Percentiles rank a stretch among this genome's conserved stretches.
These are phyloP conservation scores for Leishmania amazonensis DNA, from an alignment of 208 protist species.

Conservation along the genomic window DNA sequence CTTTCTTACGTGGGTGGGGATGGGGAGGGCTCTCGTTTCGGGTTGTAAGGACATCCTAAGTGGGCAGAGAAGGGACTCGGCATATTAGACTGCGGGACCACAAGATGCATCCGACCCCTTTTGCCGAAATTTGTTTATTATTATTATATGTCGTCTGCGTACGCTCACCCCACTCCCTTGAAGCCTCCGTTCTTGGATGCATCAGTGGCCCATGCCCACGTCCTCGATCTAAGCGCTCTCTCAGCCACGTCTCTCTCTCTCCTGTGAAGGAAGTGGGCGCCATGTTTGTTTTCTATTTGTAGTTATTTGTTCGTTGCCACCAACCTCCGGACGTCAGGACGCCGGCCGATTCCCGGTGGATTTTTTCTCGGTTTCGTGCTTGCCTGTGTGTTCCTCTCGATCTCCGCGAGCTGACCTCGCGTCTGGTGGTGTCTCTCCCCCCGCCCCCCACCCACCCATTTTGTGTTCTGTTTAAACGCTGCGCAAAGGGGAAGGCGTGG, in stretches of 20 bases:
- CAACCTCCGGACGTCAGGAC: not conserved
- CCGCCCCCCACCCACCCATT: too few relatives aligned
- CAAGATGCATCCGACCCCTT: not conserved
- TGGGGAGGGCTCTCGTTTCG: not conserved
- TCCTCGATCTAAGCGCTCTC: not conserved
- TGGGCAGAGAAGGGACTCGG: not conserved
- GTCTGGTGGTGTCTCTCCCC: not conserved
- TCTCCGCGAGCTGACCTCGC: not conserved
- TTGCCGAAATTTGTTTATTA: not conserved
- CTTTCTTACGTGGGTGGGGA: too few relatives aligned
- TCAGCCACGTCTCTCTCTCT: not conserved
- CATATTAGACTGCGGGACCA: not conserved
- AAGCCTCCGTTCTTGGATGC: too few relatives aligned
- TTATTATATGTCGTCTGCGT: too few relatives aligned
- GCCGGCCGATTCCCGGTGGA: not conserved
- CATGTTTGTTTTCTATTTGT: slow-evolving; percentile 3
- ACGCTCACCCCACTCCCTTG: too few relatives aligned
- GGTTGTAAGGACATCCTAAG: not conserved
- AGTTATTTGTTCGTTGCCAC: not conserved
- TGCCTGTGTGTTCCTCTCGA: not conserved
- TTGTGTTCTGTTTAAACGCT: not conserved
- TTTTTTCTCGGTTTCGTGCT: not conserved
- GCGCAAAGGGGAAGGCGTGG: too few relatives aligned
- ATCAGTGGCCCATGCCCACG: too few relatives aligned
- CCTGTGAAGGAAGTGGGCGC: not conserved